phyloP scores from a whole-genome alignment of 2,329 filamentous ascomycete species.

The Scortechinia acanthostroma region DNA sequence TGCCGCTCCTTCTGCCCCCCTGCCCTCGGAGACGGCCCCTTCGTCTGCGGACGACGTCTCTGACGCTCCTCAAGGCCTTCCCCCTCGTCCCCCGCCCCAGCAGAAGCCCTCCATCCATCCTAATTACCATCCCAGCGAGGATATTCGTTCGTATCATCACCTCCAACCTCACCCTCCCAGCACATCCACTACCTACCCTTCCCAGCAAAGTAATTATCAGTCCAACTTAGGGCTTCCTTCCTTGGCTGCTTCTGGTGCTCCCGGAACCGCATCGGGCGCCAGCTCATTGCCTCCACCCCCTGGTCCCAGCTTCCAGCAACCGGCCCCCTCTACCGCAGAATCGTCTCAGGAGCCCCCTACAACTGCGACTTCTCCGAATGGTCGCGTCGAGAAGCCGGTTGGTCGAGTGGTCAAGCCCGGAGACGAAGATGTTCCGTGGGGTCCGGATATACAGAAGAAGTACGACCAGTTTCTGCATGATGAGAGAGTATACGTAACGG shows the following conservation, averaged over 20 bases:
- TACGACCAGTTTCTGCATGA: constrained; percentile 40
- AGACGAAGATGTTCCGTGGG: constrained; percentile 33
- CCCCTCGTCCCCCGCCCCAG: constrained; percentile 32
- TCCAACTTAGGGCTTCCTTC: constrained; percentile 8
- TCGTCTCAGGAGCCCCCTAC: constrained; percentile 8
- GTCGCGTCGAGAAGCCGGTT: constrained; percentile 3
- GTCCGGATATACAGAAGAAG: constrained; percentile 34
- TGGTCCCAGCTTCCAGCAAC: constrained; percentile 25
- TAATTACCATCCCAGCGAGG: constrained; percentile 23
- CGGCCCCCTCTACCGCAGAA: constrained; percentile 3
- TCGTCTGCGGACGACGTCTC: constrained; percentile 11
- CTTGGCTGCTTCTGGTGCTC: constrained; percentile 15
- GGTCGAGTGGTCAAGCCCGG: constrained; percentile 5
- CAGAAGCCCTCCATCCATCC: constrained; percentile 25
- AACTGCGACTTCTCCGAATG: constrained; percentile 2
- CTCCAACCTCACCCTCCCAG: constrained; percentile 16
- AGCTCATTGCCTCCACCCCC: constrained; percentile 24
- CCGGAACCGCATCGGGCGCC: constrained; percentile 20
- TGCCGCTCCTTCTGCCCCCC: constrained; percentile 13
- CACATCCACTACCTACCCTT: constrained; percentile 12
- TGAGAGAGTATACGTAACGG: constrained; percentile 38
- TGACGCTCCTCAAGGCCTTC: constrained; percentile 24
- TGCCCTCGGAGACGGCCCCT: constrained; percentile 11
- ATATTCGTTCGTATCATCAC: constrained; percentile 27
- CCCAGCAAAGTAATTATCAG: constrained; percentile 16